These are phyloP conservation scores for Penicillium sp. DNA, from an alignment of 2,329 filamentous ascomycete genomes.

Conservation along the genomic window DNA sequence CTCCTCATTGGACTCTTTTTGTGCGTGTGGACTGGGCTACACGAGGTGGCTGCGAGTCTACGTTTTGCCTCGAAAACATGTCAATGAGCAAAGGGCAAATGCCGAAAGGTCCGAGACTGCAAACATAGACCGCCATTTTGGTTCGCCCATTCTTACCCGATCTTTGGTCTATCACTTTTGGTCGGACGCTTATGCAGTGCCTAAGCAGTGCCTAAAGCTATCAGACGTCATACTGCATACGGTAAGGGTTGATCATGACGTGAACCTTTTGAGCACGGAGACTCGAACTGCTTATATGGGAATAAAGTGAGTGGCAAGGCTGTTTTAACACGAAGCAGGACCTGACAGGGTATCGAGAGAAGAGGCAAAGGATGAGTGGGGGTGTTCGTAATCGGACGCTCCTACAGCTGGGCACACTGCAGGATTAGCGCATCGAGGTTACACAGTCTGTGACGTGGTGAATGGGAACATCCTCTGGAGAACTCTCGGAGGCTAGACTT, in stretches of 20 bases:
- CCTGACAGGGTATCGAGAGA: not conserved
- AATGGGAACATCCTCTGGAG: not conserved
- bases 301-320: not conserved
- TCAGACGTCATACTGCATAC: conserved; percentile 4
- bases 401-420: not conserved
- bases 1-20: not conserved
- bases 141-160: not conserved
- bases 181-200: not conserved
- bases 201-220: not conserved
- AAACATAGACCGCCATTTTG: conserved; percentile 8
- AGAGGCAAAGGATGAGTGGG: not conserved
- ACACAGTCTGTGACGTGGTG: conserved; percentile 6
- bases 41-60: not conserved
- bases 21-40: not conserved
- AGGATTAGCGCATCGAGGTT: conserved; percentile 1
- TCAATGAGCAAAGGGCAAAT: not conserved
- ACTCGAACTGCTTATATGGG: not conserved
- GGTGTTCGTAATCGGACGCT: not conserved
- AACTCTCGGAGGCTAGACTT: not conserved
- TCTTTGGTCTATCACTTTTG: conserved; percentile 4
- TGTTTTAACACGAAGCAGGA: not conserved
- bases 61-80: not conserved
- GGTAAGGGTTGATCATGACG: not conserved
- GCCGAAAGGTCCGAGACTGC: not conserved
- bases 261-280: not conserved